Base-by-base conservation (phyloP, 2,329 filamentous ascomycete genomes). In the Alternaria viburni region DNA sequence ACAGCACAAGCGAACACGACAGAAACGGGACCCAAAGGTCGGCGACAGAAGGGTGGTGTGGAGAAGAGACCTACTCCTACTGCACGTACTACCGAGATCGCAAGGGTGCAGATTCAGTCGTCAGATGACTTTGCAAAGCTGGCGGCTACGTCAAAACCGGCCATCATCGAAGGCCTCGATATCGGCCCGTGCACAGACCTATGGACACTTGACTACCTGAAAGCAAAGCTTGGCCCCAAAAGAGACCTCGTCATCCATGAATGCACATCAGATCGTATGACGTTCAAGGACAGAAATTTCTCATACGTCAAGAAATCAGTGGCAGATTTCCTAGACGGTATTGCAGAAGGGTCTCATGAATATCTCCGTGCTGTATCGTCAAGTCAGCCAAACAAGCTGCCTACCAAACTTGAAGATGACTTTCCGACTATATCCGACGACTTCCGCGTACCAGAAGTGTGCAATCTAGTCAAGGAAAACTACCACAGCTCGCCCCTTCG, bases 271-370 rank as follows among this genome's bases (percentile, higher is more conserved):
- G 83, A 87, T 28, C 86, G 86, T 49, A 93, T 97, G 90, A 90
- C 92, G 69, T 97, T 97, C 74, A 89, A 89, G 61, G 83, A 85
- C 49, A 97, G 96, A 79, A 96, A 97, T 77, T 97, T 97, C 75
- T 81, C 83, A 41, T 97, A 97, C 75, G 83, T 86, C 9, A 92
- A 88, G 5, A 89, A 90, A 66, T 74, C 82, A 3, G 93, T 97
- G 69, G 86, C 84, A 1, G 80, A 85, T 0, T 93, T 97, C 75
- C 83, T 94, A 54, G 78, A 86, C 32, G 85, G 86, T 54, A 86
- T 79, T 3, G 79, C 85, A 19, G 75, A 77, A 6, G 91, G 91
- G 11, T 85, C 85, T 44, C 86, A 86, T 63, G 81, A 93, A 36
- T 97, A 97, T 76, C 83, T 97, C n/a, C 90, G 93, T 25, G 89